phyloP scores from a whole-genome alignment of 1,139 yeast species.

The Taphrina flavorubra region DNA sequence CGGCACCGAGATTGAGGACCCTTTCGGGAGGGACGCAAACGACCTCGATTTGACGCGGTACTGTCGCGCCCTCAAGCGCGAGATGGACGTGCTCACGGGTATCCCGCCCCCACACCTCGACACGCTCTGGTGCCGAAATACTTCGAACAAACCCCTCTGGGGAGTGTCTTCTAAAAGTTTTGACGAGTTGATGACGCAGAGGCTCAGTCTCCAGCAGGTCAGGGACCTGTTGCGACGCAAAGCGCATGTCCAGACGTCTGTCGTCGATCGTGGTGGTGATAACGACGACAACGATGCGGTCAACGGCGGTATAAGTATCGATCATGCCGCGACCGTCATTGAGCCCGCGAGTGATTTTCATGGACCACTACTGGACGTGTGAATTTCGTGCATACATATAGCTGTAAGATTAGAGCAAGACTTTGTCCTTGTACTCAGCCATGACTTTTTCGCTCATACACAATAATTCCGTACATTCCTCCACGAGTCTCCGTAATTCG shows the following conservation, averaged over 20 bases:
- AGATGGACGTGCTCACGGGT: conserved; percentile 31
- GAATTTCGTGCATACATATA: no score
- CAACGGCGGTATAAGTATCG: background rate
- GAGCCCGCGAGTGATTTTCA: background rate
- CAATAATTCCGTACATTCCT: background rate
- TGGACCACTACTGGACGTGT: no score
- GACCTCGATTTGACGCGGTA: conserved; percentile 35
- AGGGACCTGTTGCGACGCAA: conserved; percentile 9
- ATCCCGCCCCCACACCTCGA: conserved; percentile 27
- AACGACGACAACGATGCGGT: background rate
- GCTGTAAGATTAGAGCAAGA: background rate
- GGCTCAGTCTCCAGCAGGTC: conserved; percentile 6
- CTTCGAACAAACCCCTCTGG: conserved; percentile 11
- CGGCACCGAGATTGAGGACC: conserved; percentile 46
- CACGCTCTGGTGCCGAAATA: conserved; percentile 25
- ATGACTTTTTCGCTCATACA: background rate
- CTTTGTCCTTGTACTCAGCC: background rate
- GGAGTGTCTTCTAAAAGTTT: conserved; percentile 8
- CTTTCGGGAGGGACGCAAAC: conserved; percentile 39
- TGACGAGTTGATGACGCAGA: background rate
- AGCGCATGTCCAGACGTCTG: conserved; percentile 3
- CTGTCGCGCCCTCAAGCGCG: conserved; percentile 20
- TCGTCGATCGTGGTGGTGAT: background rate
- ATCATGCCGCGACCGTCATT: conserved; percentile 15
- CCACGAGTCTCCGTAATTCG: background rate